phyloP scores from a whole-genome alignment of 1,139 yeast species.

The Pichia sp. region DNA sequence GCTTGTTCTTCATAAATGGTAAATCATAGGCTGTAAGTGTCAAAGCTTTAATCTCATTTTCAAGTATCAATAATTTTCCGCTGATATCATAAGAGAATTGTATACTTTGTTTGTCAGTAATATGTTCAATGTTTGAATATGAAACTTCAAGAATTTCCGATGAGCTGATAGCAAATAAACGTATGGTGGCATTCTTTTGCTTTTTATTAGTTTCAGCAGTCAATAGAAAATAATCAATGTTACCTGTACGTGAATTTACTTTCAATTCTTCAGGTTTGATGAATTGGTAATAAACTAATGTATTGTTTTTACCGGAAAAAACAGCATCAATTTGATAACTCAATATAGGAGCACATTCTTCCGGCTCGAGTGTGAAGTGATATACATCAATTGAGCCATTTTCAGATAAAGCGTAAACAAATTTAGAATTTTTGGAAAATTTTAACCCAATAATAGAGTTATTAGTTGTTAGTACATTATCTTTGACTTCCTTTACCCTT shows the following conservation, averaged over 20 bases:
- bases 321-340: conserved; percentile 7
- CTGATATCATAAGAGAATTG: conserved; percentile 24
- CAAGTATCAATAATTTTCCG: conserved; percentile 24
- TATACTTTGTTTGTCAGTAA: conserved; percentile 9
- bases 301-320: conserved; percentile 11
- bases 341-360: conserved; percentile 10
- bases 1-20: conserved; percentile 21
- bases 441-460: conserved; percentile 33
- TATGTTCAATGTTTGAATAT: conserved; percentile 18
- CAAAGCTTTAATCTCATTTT: conserved; percentile 11
- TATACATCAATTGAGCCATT: conserved; percentile 33
- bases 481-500: conserved; percentile 21
- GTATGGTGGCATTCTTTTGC: conserved; percentile 15
- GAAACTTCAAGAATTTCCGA: conserved; percentile 24
- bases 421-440: conserved; percentile 30
- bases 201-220: conserved; percentile 18
- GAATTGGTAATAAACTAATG: conserved; percentile 21
- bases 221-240: conserved; percentile 21
- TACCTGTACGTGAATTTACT: conserved; percentile 15
- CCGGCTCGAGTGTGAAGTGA: conserved; percentile 30
- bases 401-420: conserved; percentile 35
- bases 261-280: conserved; percentile 23
- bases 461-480: conserved; percentile 26
- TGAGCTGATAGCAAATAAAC: conserved; percentile 22
- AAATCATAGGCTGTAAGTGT: conserved; percentile 20